Evolutionary conservation across 345 rosid species (phyloP).

Genomic region (Sisymbrium altissimum): DNA sequence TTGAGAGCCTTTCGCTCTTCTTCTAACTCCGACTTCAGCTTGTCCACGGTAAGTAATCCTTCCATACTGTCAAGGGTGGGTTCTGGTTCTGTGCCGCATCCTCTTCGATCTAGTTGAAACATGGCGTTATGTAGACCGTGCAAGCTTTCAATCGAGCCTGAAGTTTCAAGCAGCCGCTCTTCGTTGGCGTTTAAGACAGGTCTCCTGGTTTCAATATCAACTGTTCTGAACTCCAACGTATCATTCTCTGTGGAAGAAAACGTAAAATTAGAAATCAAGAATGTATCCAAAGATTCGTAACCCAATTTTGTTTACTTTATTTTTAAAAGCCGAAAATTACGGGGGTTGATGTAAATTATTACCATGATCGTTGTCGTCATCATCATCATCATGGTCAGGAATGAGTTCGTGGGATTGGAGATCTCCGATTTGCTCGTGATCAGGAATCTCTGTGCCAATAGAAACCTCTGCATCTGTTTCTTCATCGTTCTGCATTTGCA

Average conservation of each 20-base stretch:
- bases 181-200: constrained; percentile 41
- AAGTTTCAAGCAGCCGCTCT: constrained; percentile 66
- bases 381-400: constrained; percentile 13
- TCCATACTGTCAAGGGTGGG: constrained; percentile 55
- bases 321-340: not conserved
- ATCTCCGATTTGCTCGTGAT: constrained; percentile 58
- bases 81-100: constrained; percentile 51
- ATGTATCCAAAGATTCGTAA: too few relatives aligned
- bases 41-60: constrained; percentile 54
- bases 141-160: constrained; percentile 47
- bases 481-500: constrained; percentile 45
- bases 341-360: constrained; percentile 17
- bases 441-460: constrained; percentile 87
- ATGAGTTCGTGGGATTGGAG: constrained; percentile 33
- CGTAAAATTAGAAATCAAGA: not conserved
- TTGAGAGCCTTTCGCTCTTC: constrained; percentile 66
- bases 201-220: constrained; percentile 36
- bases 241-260: constrained; percentile 32
- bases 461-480: constrained; percentile 73
- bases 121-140: constrained; percentile 56
- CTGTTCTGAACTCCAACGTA: constrained; percentile 45
- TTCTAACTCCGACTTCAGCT: constrained; percentile 56
- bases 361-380: constrained; percentile 7
- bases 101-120: constrained; percentile 51
- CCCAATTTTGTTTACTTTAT: not conserved